Conservation (phyloP, 768 basidiomycete genomes). For the Mycena rosella region DNA sequence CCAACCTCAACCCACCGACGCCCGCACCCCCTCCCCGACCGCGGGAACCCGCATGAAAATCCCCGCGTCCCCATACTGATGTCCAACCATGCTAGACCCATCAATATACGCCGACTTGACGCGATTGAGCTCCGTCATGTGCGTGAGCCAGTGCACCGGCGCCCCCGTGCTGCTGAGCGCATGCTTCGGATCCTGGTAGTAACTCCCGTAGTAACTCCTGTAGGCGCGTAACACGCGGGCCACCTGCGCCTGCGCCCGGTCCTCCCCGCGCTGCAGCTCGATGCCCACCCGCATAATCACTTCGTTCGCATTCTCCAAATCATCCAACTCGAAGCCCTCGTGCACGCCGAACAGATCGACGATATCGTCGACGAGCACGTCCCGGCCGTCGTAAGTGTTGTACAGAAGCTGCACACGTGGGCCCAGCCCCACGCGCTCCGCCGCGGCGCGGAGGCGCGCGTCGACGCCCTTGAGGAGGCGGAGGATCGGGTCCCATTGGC, state of each 20-base stretch:
- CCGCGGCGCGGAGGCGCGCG: conserved; percentile 20
- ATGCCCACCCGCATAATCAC: not conserved
- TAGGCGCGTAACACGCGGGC: not conserved
- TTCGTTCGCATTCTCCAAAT: not conserved
- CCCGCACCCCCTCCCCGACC: conserved; percentile 9
- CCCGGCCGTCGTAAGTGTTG: conserved; percentile 1
- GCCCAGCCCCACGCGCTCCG: conserved; percentile 22
- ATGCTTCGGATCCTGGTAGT: not conserved
- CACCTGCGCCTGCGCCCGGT: not conserved
- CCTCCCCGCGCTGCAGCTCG: not conserved
- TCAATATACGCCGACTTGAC: not conserved
- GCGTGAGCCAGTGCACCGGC: conserved; percentile 12
- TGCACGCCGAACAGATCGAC: not conserved
- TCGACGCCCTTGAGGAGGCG: conserved; percentile 27
- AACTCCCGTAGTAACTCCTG: not conserved
- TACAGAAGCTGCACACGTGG: conserved; percentile 17
- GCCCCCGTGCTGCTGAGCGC: not conserved
- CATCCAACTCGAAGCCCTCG: not conserved
- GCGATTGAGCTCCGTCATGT: not conserved
- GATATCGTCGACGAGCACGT: conserved; percentile 19
- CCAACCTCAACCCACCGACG: too few species aligned
- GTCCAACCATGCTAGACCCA: not conserved
- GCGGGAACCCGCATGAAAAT: conserved; percentile 41
- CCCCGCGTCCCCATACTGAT: not conserved
- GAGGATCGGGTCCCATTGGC: not conserved